Evolutionary conservation across 2,329 filamentous ascomycete genomes (phyloP).

Genomic region (Teratosphaeria epicoccoides): DNA sequence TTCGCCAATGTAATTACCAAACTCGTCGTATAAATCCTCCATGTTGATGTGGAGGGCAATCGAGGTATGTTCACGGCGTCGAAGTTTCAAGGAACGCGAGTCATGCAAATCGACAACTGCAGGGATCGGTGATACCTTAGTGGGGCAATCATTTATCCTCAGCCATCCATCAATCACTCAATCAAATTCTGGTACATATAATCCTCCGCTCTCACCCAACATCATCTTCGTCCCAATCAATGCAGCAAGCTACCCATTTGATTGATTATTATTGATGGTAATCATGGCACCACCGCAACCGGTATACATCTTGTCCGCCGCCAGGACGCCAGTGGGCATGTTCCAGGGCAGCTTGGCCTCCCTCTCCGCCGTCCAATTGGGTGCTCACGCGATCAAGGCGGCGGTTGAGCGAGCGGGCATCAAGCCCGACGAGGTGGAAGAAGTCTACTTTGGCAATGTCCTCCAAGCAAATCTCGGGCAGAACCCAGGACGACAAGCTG

Average conservation of each 20-base stretch:
- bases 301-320: conserved; percentile 88
- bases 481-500: conserved; percentile 90
- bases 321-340: conserved; percentile 70
- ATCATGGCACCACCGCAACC: conserved; percentile 51
- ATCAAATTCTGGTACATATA: too few species aligned
- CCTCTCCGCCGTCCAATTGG: conserved; percentile 75
- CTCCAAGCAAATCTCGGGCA: conserved; percentile 92
- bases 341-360: conserved; percentile 90
- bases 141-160: neutral
- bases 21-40: conserved; percentile 99
- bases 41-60: conserved; percentile 31
- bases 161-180: too few species aligned
- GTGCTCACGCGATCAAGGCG: conserved; percentile 71
- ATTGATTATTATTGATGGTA: too few species aligned
- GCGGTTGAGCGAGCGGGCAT: conserved; percentile 80
- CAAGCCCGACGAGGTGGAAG: conserved; percentile 81
- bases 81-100: conserved; percentile 1
- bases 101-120: conserved; percentile 25
- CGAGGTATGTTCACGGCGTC: neutral
- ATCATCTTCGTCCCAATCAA: too few species aligned
- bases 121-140: neutral
- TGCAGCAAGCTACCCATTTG: too few species aligned
- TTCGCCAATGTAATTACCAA: conserved; percentile 97
- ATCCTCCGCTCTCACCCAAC: too few species aligned
- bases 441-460: conserved; percentile 98